Evolutionary conservation across 2,329 filamentous ascomycete species (phyloP).

Genomic region (Aspergillus vadensis): DNA sequence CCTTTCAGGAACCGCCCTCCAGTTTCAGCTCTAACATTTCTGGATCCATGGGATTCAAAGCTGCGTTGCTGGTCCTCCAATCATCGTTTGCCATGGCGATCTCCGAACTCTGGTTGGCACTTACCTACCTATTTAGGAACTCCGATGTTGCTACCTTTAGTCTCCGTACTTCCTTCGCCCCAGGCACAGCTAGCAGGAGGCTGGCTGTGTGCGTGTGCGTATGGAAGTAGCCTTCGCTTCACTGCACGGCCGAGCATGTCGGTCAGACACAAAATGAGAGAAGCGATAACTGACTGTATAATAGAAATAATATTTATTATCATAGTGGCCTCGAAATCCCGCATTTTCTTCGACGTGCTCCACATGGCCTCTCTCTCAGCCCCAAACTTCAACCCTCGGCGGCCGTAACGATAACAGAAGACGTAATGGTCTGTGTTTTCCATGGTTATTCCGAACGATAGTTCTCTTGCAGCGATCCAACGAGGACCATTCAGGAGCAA

Average conservation of each 20-base stretch:
- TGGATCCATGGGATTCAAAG: not conserved
- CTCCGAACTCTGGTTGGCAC: slow-evolving; percentile 3
- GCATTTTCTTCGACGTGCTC: not conserved
- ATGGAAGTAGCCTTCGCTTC: not conserved
- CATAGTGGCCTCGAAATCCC: not conserved
- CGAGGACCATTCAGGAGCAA: slow-evolving; percentile 11
- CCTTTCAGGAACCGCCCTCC: slow-evolving; percentile 6
- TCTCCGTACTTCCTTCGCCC: not conserved
- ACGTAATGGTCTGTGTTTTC: slow-evolving; percentile 14
- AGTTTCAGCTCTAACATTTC: slow-evolving; percentile 2
- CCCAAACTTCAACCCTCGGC: not conserved
- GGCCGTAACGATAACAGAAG: not conserved
- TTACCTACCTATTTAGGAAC: not conserved
- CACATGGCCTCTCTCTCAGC: not conserved
- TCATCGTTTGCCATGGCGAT: not conserved
- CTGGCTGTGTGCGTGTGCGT: not conserved
- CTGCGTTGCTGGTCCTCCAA: not conserved
- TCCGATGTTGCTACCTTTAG: not conserved
- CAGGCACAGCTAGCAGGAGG: not conserved
- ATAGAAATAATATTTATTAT: not conserved
- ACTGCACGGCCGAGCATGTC: not conserved
- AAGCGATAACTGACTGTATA: not conserved
- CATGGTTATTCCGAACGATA: slow-evolving; percentile 23
- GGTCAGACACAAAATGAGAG: not conserved
- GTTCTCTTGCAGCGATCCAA: slow-evolving; percentile 16